Evolutionary conservation across 441 rosid species (phyloP).

Genomic region (Pelargonium myrrhifolium): DNA sequence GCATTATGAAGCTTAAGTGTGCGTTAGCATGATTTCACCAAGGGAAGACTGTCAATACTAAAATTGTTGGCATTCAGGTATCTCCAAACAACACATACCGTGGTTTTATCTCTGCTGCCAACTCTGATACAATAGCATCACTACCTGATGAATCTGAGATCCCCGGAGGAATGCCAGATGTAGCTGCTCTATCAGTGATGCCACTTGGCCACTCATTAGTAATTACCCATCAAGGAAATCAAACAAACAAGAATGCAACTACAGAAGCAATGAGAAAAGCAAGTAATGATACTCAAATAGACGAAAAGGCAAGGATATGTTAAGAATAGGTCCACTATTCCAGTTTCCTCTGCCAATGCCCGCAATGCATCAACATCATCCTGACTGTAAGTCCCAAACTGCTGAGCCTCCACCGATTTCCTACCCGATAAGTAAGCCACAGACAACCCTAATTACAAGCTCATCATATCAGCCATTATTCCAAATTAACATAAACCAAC

Average conservation of each 20-base stretch:
- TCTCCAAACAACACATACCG: constrained; percentile 42
- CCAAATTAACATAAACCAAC: neutral
- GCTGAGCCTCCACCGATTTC: constrained; percentile 43
- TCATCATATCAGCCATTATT: constrained; percentile 15
- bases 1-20: no score
- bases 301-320: constrained; percentile 59
- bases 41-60: neutral
- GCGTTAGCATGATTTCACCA: neutral
- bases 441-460: constrained; percentile 50
- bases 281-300: neutral
- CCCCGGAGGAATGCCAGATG: constrained; percentile 43
- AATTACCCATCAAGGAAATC: constrained; percentile 40
- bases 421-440: constrained; percentile 81
- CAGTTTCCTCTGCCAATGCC: constrained; percentile 86
- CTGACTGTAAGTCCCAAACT: constrained; percentile 65
- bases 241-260: constrained; percentile 9
- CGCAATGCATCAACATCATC: constrained; percentile 84
- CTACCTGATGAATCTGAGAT: constrained; percentile 46
- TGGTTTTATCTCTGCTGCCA: constrained; percentile 81
- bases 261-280: constrained; percentile 3
- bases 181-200: constrained; percentile 47
- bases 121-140: constrained; percentile 54
- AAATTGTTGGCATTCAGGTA: neutral
- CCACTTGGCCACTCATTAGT: constrained; percentile 97
- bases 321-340: constrained; percentile 66